Percentiles rank a stretch among this genome's conserved stretches.
Evolutionary conservation across 108 stramenopile genomes (phyloP).

Genomic region (Parmales sp.): DNA sequence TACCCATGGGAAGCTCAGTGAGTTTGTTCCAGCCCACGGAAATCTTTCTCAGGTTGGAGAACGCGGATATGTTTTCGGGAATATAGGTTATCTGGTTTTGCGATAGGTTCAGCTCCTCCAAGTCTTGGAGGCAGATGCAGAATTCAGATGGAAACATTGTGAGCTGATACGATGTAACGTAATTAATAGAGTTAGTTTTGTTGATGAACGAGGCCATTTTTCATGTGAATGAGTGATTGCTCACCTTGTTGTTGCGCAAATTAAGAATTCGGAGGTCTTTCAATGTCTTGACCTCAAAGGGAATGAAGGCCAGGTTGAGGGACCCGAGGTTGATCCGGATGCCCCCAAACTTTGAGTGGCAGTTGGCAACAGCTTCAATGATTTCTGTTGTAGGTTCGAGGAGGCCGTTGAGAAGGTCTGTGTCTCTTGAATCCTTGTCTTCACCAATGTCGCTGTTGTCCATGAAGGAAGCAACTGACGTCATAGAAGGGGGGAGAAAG

Average conservation of each 20-base stretch:
- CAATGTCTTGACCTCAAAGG: neutral
- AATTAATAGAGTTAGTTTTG: too few relatives aligned
- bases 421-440: too few relatives aligned
- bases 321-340: neutral
- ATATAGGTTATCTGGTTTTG: neutral
- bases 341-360: neutral
- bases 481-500: too few relatives aligned
- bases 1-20: neutral
- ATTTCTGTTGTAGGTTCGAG: neutral
- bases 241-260: neutral
- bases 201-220: too few relatives aligned
- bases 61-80: neutral
- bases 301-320: slow-evolving; percentile 3
- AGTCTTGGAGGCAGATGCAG: neutral
- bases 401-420: neutral
- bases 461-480: too few relatives aligned
- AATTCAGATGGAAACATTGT: slow-evolving; percentile 1
- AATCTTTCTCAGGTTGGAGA: neutral
- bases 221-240: too few relatives aligned
- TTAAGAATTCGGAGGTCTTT: neutral
- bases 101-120: slow-evolving; percentile 6
- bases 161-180: too few relatives aligned
- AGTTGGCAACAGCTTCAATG: neutral
- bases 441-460: too few relatives aligned
- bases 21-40: neutral